Evolutionary conservation across 2,329 filamentous ascomycete species (phyloP).

Genomic region (Apiospora marii): DNA sequence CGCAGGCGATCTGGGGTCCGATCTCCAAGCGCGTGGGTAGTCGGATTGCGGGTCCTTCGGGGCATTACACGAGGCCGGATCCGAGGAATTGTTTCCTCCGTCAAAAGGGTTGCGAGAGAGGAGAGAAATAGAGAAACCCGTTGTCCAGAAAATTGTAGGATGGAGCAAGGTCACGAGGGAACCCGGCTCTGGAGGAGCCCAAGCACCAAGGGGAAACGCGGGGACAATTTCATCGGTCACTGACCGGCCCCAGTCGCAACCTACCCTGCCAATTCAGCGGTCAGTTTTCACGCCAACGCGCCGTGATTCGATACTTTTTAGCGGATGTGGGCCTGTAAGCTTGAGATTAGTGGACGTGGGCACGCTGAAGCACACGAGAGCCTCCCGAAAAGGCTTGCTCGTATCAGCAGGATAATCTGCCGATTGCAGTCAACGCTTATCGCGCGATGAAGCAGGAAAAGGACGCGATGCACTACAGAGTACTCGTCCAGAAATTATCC

Average conservation of each 20-base stretch:
- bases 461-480: not conserved
- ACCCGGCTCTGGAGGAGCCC: slow-evolving; percentile 1
- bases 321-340: not conserved
- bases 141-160: slow-evolving; percentile 4
- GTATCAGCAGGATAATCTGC: not conserved
- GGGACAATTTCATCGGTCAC: slow-evolving; percentile 14
- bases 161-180: slow-evolving; percentile 8
- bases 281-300: not conserved
- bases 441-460: not conserved
- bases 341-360: not conserved
- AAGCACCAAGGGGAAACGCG: slow-evolving; percentile 7
- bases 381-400: not conserved
- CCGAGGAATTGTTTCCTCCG: slow-evolving; percentile 17
- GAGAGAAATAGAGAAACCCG: not conserved
- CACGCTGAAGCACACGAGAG: not conserved
- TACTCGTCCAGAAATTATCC: not conserved
- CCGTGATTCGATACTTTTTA: not conserved
- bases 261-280: not conserved
- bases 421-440: not conserved
- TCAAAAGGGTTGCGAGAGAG: not conserved
- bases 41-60: slow-evolving; percentile 17
- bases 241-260: not conserved
- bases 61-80: slow-evolving; percentile 20
- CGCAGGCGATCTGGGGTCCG: slow-evolving; percentile 20
- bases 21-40: slow-evolving; percentile 20